Base-by-base conservation (phyloP, 2,329 filamentous ascomycete genomes). In the Fusarium fracticaudum region DNA sequence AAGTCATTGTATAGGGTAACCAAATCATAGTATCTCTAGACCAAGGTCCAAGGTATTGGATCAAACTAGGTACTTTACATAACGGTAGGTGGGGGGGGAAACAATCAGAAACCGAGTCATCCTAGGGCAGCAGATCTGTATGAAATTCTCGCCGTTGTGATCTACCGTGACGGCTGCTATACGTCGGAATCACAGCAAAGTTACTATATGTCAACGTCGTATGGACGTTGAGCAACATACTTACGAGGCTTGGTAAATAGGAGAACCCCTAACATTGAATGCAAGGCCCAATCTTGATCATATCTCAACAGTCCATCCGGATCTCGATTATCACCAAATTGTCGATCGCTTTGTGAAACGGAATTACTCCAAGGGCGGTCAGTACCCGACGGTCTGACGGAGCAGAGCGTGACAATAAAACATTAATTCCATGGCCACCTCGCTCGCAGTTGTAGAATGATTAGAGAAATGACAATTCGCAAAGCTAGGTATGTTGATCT, bases 271-370 rank as follows among this genome's bases (percentile, higher is more conserved):
- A 44, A 31, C 48, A n/a, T 45, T n/a, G 45, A n/a, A 45, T 40
- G 55, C 35, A 53, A 71, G 58, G 63, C 58, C 40, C 50, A 41
- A 74, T 74, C 55, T 74, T 59, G 63, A 74, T 72, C 55, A 69
- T 68, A 57, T 74, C 45, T 22, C 31, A 59, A 37, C 33, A 48
- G 40, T 37, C 41, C 41, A 41, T 72, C 26, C 22, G 17, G 63
- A 72, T 74, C 67, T 69, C 71, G 71, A 74, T 74, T 61, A 43
- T 51, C 45, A 53, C 60, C 18, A 24, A 65, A 74, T 53, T 43
- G 40, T 48, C 71, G 63, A 74, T 74, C 67, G 44, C 60, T 18
- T 47, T 68, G 62, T 64, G 53, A 60, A 48, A 68, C 50, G 63
- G 54, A 55, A 22, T 29, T 29, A 43, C 41, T 57, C 35, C 29